Conservation (phyloP, 306 rosid genomes). For the Rosa chinensis region DNA sequence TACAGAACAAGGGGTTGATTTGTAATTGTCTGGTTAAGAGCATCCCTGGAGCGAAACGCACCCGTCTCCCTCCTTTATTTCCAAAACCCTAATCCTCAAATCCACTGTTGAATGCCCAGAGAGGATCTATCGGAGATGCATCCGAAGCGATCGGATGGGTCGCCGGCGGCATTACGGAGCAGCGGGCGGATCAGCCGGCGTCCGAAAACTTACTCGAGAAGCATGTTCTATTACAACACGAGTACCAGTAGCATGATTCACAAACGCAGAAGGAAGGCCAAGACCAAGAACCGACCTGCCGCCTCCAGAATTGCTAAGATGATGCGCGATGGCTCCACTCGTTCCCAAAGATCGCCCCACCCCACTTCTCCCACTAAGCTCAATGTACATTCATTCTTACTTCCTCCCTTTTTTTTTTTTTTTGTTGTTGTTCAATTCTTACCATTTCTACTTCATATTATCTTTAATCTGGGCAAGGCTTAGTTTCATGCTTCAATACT, state of each 20-base stretch:
- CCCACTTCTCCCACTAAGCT: neutral
- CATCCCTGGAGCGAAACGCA: too few relatives aligned
- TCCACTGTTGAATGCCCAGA: neutral
- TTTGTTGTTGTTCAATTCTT: neutral
- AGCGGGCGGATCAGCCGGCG: slow-evolving; percentile 73
- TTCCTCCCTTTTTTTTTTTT: neutral
- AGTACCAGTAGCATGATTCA: slow-evolving; percentile 25
- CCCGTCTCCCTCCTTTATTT: neutral
- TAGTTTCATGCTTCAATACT: too few relatives aligned
- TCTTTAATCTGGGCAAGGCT: too few relatives aligned
- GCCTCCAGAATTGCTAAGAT: slow-evolving; percentile 81
- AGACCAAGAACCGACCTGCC: slow-evolving; percentile 69
- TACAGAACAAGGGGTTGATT: too few relatives aligned
- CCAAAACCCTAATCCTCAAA: slow-evolving; percentile 15
- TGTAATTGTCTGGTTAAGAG: too few relatives aligned
- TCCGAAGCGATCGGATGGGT: slow-evolving; percentile 69
- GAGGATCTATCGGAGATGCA: slow-evolving; percentile 38
- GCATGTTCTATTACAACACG: slow-evolving; percentile 39
- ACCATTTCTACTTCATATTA: too few relatives aligned
- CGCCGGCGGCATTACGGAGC: slow-evolving; percentile 57
- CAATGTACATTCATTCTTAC: neutral
- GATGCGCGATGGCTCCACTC: slow-evolving; percentile 6
- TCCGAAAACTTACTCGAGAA: slow-evolving; percentile 51
- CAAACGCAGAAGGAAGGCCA: slow-evolving; percentile 46
- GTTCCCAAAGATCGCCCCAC: slow-evolving; percentile 2